Evolutionary conservation across 169 alveolate genomes (phyloP), one percentile per base, ranked within the genome.

Genomic region (Plasmodium gaboni): DNA sequence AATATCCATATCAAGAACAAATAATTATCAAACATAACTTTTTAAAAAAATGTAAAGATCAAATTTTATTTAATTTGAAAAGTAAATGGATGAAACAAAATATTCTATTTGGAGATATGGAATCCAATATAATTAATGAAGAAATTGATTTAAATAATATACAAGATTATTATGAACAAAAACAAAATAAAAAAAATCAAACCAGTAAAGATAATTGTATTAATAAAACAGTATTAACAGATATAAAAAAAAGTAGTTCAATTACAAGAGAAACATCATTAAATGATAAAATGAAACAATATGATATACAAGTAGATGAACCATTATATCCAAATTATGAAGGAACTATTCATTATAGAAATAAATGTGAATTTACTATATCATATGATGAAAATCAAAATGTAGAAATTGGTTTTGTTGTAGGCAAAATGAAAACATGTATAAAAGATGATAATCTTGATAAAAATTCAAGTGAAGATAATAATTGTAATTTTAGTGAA

Each of bases 391-490:
- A 86, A 70, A 86, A 69, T 70, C 70, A 86, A 10, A 86, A 86
- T 71, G 74, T 86, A 0, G 92, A 86, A 71, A 86, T 86, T 38
- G 92, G 92, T n/a, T 86, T 86, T 72, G 92, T 86, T 17, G 73
- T 65, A 7, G 87, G 92, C 22, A 86, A 86, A 51, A 28, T 86
- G 19, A 86, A 59, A 61, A 69, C 76, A 15, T 42, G 64, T 86
- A 19, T 86, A 28, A 71, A 59, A 46, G 87, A 86, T 5, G 32
- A 19, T 4, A 61, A 46, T 42, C 51, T 13, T 17, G 88, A 74
- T 38, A 74, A 60, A 60, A 60, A 60, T 28, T 22, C 32, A 24
- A 63, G 42, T 15, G 92, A 86, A 7, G 86, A 86, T 28, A 72
- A 61, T 53, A 86, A 59, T 57, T 86, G 92, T 51, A 86, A 70